Evolutionary conservation across 768 basidiomycete species (phyloP).

Genomic region (Saitozyma podzolica): DNA sequence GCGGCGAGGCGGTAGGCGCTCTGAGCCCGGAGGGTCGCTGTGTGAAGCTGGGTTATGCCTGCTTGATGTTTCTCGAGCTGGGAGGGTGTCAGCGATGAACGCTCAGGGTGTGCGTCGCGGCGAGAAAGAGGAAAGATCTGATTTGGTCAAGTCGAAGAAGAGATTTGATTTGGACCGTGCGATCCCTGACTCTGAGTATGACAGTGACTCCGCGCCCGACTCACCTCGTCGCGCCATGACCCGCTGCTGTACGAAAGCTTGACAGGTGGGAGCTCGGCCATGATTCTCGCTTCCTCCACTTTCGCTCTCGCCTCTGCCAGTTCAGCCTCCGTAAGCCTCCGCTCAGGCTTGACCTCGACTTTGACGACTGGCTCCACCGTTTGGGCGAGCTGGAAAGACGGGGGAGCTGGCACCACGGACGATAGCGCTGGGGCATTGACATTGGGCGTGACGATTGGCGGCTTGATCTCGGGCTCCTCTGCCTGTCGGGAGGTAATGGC

Average conservation of each 20-base stretch:
- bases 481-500: background rate
- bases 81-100: constrained; percentile 1
- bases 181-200: background rate
- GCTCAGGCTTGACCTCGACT: background rate
- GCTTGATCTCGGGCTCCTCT: background rate
- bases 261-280: constrained; percentile 33
- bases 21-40: constrained; percentile 19
- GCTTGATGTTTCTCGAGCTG: constrained; percentile 28
- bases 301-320: constrained; percentile 17
- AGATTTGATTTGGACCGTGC: no score
- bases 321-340: constrained; percentile 12
- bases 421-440: background rate
- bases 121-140: background rate
- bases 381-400: background rate
- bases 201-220: constrained; percentile 29
- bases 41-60: constrained; percentile 7
- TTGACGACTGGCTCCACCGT: background rate
- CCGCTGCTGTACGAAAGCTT: constrained; percentile 2
- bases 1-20: constrained; percentile 21
- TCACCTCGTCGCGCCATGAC: constrained; percentile 23
- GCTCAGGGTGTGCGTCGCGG: background rate
- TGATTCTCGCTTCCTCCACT: constrained; percentile 29
- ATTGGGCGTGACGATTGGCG: background rate
- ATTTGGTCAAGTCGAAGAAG: background rate
- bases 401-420: background rate